Percentiles rank a stretch among this genome's conserved stretches.
These are phyloP conservation scores for Calonectria naviculata DNA, from an alignment of 2,329 filamentous ascomycete genomes.

Conservation along the genomic window DNA sequence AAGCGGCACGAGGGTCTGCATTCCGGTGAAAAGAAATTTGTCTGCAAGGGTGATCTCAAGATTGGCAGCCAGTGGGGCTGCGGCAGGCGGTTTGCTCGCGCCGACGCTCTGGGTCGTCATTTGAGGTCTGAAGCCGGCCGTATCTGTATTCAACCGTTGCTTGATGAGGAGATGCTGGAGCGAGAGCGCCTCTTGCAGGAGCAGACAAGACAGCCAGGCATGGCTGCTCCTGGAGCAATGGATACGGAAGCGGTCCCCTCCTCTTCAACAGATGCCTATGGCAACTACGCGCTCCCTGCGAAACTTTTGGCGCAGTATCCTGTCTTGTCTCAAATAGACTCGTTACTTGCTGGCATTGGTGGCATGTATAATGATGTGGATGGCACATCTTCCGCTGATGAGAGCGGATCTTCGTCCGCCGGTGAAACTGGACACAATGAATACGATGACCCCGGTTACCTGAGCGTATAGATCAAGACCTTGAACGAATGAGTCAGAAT, in stretches of 20 bases:
- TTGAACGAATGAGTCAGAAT: too few relatives aligned
- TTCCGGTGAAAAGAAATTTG: slow-evolving; percentile 98
- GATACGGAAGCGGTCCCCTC: slow-evolving; percentile 70
- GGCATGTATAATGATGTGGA: slow-evolving; percentile 81
- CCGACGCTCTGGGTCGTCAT: slow-evolving; percentile 92
- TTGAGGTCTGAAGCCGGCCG: slow-evolving; percentile 96
- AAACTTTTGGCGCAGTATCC: slow-evolving; percentile 93
- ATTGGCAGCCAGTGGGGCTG: slow-evolving; percentile 90
- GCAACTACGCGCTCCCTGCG: slow-evolving; percentile 79
- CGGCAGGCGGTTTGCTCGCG: slow-evolving; percentile 90
- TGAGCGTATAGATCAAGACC: too few relatives aligned
- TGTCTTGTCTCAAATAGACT: slow-evolving; percentile 89
- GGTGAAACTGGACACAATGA: too few relatives aligned
- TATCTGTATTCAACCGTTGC: slow-evolving; percentile 95
- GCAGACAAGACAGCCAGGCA: slow-evolving; percentile 74
- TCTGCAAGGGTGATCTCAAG: slow-evolving; percentile 92
- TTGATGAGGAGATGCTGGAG: slow-evolving; percentile 93
- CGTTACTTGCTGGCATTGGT: slow-evolving; percentile 74
- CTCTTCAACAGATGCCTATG: slow-evolving; percentile 66
- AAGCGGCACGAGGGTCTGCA: slow-evolving; percentile 97
- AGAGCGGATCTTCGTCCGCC: too few relatives aligned
- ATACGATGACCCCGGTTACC: too few relatives aligned
- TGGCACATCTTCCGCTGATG: slow-evolving; percentile 84
- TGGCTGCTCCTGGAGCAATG: slow-evolving; percentile 63
- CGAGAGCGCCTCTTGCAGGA: slow-evolving; percentile 81